A percentile compares a stretch with the other conserved stretches of the same genome.
Evolutionary conservation across 2,329 filamentous ascomycete genomes (phyloP).

Genomic region (Didymella pomorum): DNA sequence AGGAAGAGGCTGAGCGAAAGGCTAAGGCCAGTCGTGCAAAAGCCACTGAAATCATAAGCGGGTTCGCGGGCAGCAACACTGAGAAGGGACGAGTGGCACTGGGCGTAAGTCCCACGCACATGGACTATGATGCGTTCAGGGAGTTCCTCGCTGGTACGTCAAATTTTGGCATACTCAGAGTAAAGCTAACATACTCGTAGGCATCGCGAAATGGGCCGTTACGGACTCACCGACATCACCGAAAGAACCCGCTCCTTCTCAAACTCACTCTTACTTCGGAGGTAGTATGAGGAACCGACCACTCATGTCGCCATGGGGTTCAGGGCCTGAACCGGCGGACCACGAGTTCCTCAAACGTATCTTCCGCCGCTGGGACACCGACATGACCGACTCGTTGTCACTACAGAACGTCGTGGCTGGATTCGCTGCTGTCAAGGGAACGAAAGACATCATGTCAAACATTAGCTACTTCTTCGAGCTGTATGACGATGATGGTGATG

Average conservation of each 20-base stretch:
- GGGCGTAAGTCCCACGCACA: constrained; percentile 86
- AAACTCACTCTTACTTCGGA: constrained; percentile 66
- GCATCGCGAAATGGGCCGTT: constrained; percentile 90
- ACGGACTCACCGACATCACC: constrained; percentile 79
- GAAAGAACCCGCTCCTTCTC: constrained; percentile 58
- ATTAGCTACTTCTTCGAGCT: constrained; percentile 98
- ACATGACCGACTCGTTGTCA: constrained; percentile 77
- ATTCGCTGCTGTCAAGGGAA: constrained; percentile 89
- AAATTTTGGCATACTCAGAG: fast-evolving
- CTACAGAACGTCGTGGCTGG: constrained; percentile 93
- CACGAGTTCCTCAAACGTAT: constrained; percentile 93
- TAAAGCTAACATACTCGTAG: constrained; percentile 43
- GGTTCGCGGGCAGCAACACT: constrained; percentile 61
- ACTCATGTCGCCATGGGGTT: constrained; percentile 64
- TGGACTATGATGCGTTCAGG: constrained; percentile 97
- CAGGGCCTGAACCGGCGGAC: constrained; percentile 76
- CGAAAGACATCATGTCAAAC: constrained; percentile 94
- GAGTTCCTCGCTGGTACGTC: constrained; percentile 79
- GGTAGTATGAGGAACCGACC: constrained; percentile 51
- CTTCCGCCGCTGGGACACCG: constrained; percentile 87
- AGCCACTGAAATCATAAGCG: constrained; percentile 59
- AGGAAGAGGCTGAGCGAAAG: constrained; percentile 71
- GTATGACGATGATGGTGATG: constrained; percentile 91
- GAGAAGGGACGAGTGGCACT: constrained; percentile 89
- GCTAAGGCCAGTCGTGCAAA: constrained; percentile 69